Evolutionary conservation across 163 green algal genomes (phyloP).

Genomic region (Chlamydomonas reinhardtii): DNA sequence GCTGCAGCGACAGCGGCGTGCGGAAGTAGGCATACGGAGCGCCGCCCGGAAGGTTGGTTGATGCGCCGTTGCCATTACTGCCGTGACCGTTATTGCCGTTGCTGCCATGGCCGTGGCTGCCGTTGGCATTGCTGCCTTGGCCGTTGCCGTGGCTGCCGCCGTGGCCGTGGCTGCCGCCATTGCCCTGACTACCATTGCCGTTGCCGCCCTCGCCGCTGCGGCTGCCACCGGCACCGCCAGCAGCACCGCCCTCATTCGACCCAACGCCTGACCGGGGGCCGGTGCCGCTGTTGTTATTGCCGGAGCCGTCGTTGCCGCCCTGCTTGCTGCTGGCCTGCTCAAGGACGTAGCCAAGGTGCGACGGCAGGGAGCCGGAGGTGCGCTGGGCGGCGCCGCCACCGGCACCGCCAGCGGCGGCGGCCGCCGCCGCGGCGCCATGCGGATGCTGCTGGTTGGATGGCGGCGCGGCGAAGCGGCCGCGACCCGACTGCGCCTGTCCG

Average conservation of each 20-base stretch:
- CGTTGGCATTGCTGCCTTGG: conserved; percentile 24
- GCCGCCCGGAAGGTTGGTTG: conserved; percentile 23
- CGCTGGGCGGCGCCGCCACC: background rate
- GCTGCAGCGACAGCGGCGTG: background rate
- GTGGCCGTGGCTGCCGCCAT: conserved; percentile 5
- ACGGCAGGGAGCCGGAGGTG: conserved; percentile 23
- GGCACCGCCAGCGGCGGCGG: background rate
- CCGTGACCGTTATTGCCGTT: conserved; percentile 31
- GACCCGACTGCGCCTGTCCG: too few relatives aligned
- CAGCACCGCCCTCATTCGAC: conserved; percentile 7
- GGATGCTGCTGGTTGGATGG: too few relatives aligned
- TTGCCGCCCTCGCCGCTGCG: conserved; percentile 30
- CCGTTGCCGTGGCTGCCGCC: conserved; percentile 28
- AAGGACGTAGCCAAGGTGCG: conserved; percentile 2
- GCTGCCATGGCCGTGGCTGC: conserved; percentile 28
- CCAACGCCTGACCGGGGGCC: conserved; percentile 23
- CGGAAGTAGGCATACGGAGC: conserved; percentile 26
- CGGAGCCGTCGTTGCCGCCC: background rate
- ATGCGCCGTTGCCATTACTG: conserved; percentile 44
- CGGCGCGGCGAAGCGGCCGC: too few relatives aligned
- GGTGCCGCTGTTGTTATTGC: conserved; percentile 20
- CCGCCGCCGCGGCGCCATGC: background rate
- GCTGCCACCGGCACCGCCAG: conserved; percentile 4
- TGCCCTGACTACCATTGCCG: conserved; percentile 26
- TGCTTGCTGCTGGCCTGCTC: conserved; percentile 50